Evolutionary conservation across 2,329 filamentous ascomycete genomes (phyloP), one percentile per base, ranked within the genome.

Genomic region (Clonostachys rosea): DNA sequence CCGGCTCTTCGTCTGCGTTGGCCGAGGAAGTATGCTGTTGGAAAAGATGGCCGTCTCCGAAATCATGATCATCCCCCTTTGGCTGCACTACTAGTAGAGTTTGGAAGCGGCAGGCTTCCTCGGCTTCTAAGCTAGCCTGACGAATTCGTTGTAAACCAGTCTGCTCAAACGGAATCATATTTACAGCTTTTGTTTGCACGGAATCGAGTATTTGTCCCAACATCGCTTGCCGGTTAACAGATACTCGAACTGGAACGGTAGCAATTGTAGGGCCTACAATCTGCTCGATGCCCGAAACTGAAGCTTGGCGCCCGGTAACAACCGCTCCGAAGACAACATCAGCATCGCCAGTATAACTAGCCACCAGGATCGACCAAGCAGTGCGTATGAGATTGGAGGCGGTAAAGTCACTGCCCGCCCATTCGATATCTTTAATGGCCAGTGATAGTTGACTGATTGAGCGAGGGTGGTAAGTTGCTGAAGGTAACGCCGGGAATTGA

Each of bases 111-210:
- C 14, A 34, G 39, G 37, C 42, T 43, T 20, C 45, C 35, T 42
- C 43, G 40, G 24, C 37, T n/a, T 48, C 42, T 16, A 43, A 30
- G 20, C 24, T 39, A 37, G 45, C 13, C n/a, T 20, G 35, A 37
- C 34, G 44, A 34, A 45, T 45, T 13, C 37, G 33, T 12, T 57
- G 52, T 3, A 65, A 47, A 17, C 57, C 56, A 11, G 58, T 49
- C 9, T 62, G 51, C 44, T 58, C 62, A 45, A 47, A 55, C 2
- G 51, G 47, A 16, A 55, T 49, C 47, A 54, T 54, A 41, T 60
- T 53, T 16, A 50, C 39, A 5, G 52, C 46, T 36, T 48, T 48
- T 14, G 51, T 47, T 51, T 62, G 59, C 4, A 60, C 44, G 13
- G 3, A 10, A 3, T 43, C 39, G 10, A 50, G 39, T 30, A 43